Conservation (phyloP, 331 rosid species). For the Cucumis variabilis region DNA sequence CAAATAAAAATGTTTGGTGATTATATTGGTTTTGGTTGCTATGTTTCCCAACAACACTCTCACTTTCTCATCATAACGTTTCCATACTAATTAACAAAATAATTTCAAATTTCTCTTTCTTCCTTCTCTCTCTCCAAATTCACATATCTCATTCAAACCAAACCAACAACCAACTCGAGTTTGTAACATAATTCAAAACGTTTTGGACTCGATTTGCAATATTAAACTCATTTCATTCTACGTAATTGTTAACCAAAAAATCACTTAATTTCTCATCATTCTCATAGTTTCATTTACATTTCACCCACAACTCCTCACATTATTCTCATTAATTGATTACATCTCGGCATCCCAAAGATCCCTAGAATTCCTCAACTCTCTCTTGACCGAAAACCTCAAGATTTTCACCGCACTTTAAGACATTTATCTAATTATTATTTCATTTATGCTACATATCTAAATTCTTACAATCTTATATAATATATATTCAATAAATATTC, state of each 20-base stretch:
- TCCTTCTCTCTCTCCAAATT: too few relatives aligned
- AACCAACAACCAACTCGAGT: too few relatives aligned
- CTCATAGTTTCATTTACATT: too few relatives aligned
- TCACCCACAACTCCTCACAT: too few relatives aligned
- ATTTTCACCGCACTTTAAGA: background rate
- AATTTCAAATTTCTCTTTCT: background rate
- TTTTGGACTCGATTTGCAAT: background rate
- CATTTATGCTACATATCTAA: background rate
- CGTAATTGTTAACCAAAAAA: too few relatives aligned
- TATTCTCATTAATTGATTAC: too few relatives aligned
- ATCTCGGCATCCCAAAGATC: too few relatives aligned
- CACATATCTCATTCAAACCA: too few relatives aligned
- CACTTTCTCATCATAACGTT: conserved; percentile 7
- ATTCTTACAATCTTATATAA: background rate
- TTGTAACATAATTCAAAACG: too few relatives aligned
- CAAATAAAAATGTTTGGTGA: background rate
- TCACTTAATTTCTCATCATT: too few relatives aligned
- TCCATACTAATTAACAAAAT: background rate
- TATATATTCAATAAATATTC: background rate
- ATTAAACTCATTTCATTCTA: too few relatives aligned
- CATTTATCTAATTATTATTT: background rate
- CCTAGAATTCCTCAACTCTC: background rate
- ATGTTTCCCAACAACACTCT: background rate
- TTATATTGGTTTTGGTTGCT: conserved; percentile 19
- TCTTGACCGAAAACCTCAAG: background rate